Evolutionary conservation across 768 basidiomycete genomes (phyloP), one percentile per base, ranked within the genome.

Genomic region (Boletus coccyginus): DNA sequence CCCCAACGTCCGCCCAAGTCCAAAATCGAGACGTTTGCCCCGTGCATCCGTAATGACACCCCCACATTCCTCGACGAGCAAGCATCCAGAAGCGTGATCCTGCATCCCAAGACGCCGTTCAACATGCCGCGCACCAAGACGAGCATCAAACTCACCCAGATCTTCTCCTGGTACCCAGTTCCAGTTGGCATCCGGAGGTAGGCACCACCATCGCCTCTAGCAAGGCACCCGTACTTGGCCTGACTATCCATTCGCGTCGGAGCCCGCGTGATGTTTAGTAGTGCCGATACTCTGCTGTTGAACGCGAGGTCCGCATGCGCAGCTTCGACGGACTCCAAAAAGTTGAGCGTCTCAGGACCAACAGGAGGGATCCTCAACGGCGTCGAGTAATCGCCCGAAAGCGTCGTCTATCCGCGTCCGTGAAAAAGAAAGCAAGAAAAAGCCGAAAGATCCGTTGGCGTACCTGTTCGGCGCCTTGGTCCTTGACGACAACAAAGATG

Each of bases 221-320:
- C 85, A 14, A 98, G 81, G 65, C 87, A 86, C 32, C 88, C 84
- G 62, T 98, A 98, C 74, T 98, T 99, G 2, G 94, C 94, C 71
- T 98, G 95, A 68, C 89, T 92, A 70, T 98, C 96, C 94, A 98
- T 97, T 19, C 92, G 79, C 16, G 85, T 77, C 10, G 90, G 86
- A 0, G 80, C 68, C 2, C 81, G 75, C 17, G 84, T 84, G 52
- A 97, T 80, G 2, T 80, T 80, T 27, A 98, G 76, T 6, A 86
- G 62, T 33, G 79, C 65, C 0, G 90, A 85, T 36, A 98, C 87
- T 21, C 78, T 79, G 35, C 83, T 83, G 66, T 89, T 94, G 71
- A 93, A 88, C 3, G 85, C 83, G 57, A 94, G 91, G n/a, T 93
- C 90, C 1, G 92, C 88, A 68, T 99, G 97, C 0, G 86, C 88